Evolutionary conservation across 2,329 filamentous ascomycete species (phyloP).

Genomic region (Nemania sp.): DNA sequence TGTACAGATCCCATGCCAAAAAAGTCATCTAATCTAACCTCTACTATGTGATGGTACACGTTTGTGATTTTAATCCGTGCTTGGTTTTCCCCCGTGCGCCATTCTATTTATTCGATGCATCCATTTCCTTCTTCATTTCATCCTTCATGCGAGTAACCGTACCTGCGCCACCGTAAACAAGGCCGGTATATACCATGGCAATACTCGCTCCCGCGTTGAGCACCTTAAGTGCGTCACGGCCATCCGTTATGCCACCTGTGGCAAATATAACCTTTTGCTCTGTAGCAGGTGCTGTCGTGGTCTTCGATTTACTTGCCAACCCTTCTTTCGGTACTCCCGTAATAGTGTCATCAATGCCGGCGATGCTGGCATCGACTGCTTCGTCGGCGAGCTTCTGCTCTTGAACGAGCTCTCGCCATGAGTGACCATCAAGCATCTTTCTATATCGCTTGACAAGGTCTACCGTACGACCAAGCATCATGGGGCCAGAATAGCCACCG

Average conservation of each 20-base stretch:
- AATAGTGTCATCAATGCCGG: slow-evolving; percentile 53
- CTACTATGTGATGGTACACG: slow-evolving; percentile 32
- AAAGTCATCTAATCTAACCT: slow-evolving; percentile 28
- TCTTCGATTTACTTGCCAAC: slow-evolving; percentile 47
- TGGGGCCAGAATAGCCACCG: slow-evolving; percentile 91
- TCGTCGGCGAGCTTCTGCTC: slow-evolving; percentile 50
- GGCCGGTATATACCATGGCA: slow-evolving; percentile 88
- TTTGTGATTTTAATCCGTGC: slow-evolving; percentile 10
- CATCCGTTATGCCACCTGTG: slow-evolving; percentile 91
- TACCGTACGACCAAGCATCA: slow-evolving; percentile 84
- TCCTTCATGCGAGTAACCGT: slow-evolving; percentile 74
- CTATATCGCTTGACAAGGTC: slow-evolving; percentile 84
- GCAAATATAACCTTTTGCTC: slow-evolving; percentile 87
- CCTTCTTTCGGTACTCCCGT: slow-evolving; percentile 47
- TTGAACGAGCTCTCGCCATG: slow-evolving; percentile 51
- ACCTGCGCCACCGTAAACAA: slow-evolving; percentile 73
- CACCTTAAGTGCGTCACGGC: slow-evolving; percentile 82
- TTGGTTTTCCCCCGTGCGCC: background rate
- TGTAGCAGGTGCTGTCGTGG: slow-evolving; percentile 56
- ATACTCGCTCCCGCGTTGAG: slow-evolving; percentile 91
- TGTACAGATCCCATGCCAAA: slow-evolving; percentile 12
- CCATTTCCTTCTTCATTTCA: slow-evolving; percentile 65
- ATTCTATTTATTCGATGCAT: slow-evolving; percentile 34
- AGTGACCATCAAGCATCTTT: slow-evolving; percentile 69
- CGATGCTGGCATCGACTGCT: slow-evolving; percentile 51